phyloP scores from a whole-genome alignment of 2,329 filamentous ascomycete genomes.

The Massarina eburnea region DNA sequence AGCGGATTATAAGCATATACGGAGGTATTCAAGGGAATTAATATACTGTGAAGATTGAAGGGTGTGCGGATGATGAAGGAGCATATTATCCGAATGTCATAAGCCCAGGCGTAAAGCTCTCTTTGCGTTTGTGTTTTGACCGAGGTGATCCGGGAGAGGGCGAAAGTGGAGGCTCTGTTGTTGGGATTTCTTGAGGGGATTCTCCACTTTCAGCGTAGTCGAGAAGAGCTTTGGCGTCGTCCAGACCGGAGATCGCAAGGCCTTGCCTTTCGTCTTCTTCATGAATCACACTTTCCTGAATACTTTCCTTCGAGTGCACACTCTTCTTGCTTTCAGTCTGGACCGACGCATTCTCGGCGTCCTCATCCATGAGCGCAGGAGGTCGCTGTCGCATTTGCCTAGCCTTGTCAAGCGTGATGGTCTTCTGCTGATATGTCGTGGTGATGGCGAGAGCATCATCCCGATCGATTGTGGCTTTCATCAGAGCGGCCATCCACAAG shows the following conservation, averaged over 20 bases:
- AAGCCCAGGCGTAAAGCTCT: constrained; percentile 8
- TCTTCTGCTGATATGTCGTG: constrained; percentile 95
- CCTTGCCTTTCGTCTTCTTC: constrained; percentile 43
- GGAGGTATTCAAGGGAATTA: not conserved
- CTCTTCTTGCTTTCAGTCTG: constrained; percentile 31
- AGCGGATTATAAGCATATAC: not conserved
- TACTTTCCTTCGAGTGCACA: constrained; percentile 37
- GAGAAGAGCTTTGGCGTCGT: constrained; percentile 38
- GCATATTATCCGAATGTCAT: not conserved
- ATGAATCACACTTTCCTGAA: constrained; percentile 38
- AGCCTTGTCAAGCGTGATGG: constrained; percentile 88
- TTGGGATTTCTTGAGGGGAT: not conserved
- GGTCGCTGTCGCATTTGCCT: constrained; percentile 85
- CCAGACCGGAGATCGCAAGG: constrained; percentile 40
- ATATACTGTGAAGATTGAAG: not conserved
- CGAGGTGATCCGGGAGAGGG: constrained; percentile 4
- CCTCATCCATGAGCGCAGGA: constrained; percentile 74
- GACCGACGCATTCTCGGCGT: constrained; percentile 35
- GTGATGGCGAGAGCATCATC: constrained; percentile 77
- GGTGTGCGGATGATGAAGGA: not conserved
- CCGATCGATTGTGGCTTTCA: constrained; percentile 98
- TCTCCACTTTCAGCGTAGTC: constrained; percentile 33
- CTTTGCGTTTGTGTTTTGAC: constrained; percentile 11
- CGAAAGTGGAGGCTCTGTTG: constrained; percentile 1
- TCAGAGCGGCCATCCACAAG: constrained; percentile 96